Percentiles rank a stretch among this genome's conserved stretches.
These are phyloP conservation scores for Phytopythium mirpurense DNA, from an alignment of 352 stramenopile species.

Conservation along the genomic window DNA sequence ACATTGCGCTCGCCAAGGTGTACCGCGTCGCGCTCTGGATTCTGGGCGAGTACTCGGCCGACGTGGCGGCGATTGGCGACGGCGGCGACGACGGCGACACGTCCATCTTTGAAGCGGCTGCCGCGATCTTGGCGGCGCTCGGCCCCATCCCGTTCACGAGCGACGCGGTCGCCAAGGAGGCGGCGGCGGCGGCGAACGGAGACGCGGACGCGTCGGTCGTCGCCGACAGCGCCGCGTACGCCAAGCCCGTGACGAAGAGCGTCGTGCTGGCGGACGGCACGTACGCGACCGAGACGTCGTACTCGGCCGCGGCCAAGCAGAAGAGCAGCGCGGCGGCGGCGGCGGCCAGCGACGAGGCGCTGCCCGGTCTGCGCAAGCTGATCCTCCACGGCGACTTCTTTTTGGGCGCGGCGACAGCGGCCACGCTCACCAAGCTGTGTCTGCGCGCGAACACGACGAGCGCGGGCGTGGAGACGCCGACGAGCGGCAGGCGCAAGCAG, in stretches of 20 bases:
- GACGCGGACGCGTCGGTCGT: constrained; percentile 9
- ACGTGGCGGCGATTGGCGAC: constrained; percentile 22
- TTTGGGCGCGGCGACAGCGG: constrained; percentile 90
- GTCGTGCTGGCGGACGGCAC: constrained; percentile 98
- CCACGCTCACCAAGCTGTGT: constrained; percentile 96
- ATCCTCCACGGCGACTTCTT: constrained; percentile 96
- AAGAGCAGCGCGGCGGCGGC: constrained; percentile 16
- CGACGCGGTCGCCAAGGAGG: constrained; percentile 42
- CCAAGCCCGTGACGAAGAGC: constrained; percentile 96
- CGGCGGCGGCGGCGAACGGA: constrained; percentile 11
- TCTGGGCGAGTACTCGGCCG: constrained; percentile 89
- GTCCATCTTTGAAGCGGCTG: constrained; percentile 67
- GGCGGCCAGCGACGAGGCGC: constrained; percentile 54
- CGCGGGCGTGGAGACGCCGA: constrained; percentile 32
- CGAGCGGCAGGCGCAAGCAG: constrained; percentile 48
- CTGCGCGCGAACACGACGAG: constrained; percentile 80
- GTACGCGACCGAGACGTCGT: constrained; percentile 98
- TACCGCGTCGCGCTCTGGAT: constrained; percentile 98
- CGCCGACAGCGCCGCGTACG: constrained; percentile 42
- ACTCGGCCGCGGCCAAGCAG: constrained; percentile 42
- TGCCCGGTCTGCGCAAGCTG: constrained; percentile 82
- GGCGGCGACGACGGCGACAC: constrained; percentile 59
- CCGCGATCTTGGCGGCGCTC: constrained; percentile 87
- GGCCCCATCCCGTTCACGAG: constrained; percentile 70
- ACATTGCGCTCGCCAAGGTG: constrained; percentile 94